Evolutionary conservation across 1,284 basidiomycete species (phyloP).

Genomic region (Rhodotorula sp.): DNA sequence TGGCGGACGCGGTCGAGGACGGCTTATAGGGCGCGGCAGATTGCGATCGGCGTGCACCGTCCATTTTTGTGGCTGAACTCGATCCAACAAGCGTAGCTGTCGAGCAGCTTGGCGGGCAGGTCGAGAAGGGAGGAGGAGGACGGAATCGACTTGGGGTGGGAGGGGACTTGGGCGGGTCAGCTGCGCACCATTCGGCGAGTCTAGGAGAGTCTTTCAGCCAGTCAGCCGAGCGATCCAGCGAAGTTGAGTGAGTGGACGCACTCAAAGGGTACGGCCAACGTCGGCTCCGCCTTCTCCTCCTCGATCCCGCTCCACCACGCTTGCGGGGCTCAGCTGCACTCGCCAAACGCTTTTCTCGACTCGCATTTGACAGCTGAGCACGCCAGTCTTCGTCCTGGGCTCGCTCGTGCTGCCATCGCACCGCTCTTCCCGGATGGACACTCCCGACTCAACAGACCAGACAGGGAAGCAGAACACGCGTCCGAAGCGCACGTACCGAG

Average conservation of each 20-base stretch:
- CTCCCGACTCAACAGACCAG: neutral
- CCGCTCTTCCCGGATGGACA: neutral
- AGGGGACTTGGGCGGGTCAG: too few relatives aligned
- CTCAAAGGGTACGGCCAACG: too few relatives aligned
- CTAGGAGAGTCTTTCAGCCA: too few relatives aligned
- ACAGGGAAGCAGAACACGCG: neutral
- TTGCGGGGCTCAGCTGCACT: too few relatives aligned
- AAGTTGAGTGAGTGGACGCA: too few relatives aligned
- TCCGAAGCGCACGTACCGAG: slow-evolving; percentile 34
- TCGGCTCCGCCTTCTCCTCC: neutral
- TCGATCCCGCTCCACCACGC: neutral
- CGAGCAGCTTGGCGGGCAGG: neutral
- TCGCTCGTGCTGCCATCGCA: too few relatives aligned
- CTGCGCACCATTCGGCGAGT: too few relatives aligned
- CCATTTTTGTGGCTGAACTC: neutral
- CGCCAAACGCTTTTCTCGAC: too few relatives aligned
- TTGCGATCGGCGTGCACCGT: neutral
- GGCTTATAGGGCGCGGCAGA: neutral
- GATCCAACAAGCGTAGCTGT: neutral
- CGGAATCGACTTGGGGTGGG: too few relatives aligned
- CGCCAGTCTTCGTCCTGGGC: too few relatives aligned
- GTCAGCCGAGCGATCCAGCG: too few relatives aligned
- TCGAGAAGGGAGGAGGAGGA: neutral
- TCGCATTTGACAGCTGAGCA: too few relatives aligned
- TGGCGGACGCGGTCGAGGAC: neutral